Percentiles rank a stretch among this genome's conserved stretches.
Evolutionary conservation across 78 protist genomes (phyloP).

Genomic region (Protostelium mycophagum): DNA sequence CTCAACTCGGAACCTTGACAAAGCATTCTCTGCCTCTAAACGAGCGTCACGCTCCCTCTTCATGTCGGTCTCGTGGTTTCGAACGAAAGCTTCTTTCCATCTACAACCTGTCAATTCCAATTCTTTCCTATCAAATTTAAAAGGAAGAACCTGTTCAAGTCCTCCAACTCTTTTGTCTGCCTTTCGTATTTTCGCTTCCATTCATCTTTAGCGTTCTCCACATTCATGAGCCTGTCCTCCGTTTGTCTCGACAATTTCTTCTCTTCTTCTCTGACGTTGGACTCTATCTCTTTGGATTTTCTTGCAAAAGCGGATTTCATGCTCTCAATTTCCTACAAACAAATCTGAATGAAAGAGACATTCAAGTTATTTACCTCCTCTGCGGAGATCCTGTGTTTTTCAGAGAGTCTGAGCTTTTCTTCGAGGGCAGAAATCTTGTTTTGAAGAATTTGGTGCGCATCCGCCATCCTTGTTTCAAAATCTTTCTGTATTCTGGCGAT

Average conservation of each 20-base stretch:
- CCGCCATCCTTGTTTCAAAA: neutral
- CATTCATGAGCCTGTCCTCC: neutral
- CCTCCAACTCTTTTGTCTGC: neutral
- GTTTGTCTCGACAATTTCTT: neutral
- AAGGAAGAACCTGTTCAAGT: neutral
- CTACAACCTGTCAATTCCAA: neutral
- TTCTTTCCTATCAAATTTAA: too few species aligned
- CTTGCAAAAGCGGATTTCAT: too few species aligned
- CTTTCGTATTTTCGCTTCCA: neutral
- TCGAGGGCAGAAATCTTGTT: neutral
- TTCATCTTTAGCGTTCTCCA: neutral
- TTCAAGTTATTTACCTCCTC: neutral
- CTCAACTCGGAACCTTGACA: neutral
- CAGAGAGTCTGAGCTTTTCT: neutral
- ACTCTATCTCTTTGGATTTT: neutral
- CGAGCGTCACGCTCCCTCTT: neutral
- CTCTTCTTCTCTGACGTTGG: neutral
- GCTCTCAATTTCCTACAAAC: too few species aligned
- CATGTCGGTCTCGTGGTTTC: neutral
- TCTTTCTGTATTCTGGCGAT: neutral
- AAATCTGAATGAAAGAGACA: neutral
- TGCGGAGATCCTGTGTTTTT: neutral
- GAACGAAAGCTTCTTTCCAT: neutral
- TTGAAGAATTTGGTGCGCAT: neutral
- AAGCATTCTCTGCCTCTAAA: neutral